These are phyloP conservation scores for Pulveroboletus sp. DNA, from an alignment of 768 basidiomycete species.

Conservation along the genomic window DNA sequence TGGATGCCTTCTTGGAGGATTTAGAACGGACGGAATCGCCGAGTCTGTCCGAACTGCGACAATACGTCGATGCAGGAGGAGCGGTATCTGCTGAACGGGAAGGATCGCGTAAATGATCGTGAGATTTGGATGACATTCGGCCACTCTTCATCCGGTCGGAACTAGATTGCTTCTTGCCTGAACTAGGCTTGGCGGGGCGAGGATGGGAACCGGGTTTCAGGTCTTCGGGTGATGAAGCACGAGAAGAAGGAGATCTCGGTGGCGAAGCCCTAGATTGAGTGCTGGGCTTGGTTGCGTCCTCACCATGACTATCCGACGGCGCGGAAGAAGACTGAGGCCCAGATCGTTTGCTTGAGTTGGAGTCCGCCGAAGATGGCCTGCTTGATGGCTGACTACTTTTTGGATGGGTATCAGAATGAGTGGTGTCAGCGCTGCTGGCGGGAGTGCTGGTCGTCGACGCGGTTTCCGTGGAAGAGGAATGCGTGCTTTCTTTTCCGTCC, in stretches of 20 bases:
- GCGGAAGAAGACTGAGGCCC: conserved; percentile 9
- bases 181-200: conserved; percentile 9
- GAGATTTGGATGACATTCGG: conserved; percentile 19
- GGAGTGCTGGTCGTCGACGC: conserved; percentile 23
- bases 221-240: conserved; percentile 4
- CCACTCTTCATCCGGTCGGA: conserved; percentile 19
- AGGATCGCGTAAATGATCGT: conserved; percentile 20
- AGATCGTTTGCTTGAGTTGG: conserved; percentile 25
- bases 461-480: conserved; percentile 26
- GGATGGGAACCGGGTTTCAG: conserved; percentile 15
- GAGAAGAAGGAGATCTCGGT: conserved; percentile 14
- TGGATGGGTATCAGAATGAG: conserved; percentile 19
- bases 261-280: conserved; percentile 12
- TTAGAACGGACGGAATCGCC: conserved; percentile 10
- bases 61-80: conserved; percentile 8
- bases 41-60: conserved; percentile 11
- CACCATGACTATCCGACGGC: conserved; percentile 11
- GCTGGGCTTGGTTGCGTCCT: conserved; percentile 9
- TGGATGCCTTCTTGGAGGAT: conserved; percentile 11
- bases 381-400: conserved; percentile 26
- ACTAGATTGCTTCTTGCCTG: conserved; percentile 13
- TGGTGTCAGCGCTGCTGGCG: conserved; percentile 17
- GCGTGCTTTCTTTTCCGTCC: conserved; percentile 37
- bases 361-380: conserved; percentile 32
- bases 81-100: conserved; percentile 11